Evolutionary conservation across 1,284 basidiomycete species (phyloP).

Genomic region (Marasmius oreades): DNA sequence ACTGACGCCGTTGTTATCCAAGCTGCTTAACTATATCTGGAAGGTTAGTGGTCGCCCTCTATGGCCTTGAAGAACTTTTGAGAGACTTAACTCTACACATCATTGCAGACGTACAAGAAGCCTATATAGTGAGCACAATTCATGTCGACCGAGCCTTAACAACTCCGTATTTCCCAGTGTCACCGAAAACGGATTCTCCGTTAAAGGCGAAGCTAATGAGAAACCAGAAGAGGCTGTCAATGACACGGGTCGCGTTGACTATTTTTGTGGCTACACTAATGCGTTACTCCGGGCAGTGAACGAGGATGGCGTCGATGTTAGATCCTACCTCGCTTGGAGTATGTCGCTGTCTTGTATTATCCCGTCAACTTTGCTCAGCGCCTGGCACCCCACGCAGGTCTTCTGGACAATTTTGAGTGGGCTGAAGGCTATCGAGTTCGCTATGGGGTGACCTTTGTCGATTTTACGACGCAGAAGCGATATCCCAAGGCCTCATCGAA

Average conservation of each 20-base stretch:
- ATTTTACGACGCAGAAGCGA: constrained; percentile 68
- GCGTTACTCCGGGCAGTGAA: constrained; percentile 55
- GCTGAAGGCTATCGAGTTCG: constrained; percentile 62
- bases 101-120: constrained; percentile 50
- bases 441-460: constrained; percentile 64
- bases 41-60: constrained; percentile 17
- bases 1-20: constrained; percentile 26
- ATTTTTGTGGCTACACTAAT: constrained; percentile 62
- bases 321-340: constrained; percentile 75
- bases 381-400: constrained; percentile 31
- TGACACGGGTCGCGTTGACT: constrained; percentile 64
- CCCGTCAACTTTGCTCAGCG: not conserved
- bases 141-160: not conserved
- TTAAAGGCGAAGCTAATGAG: constrained; percentile 60
- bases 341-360: constrained; percentile 17
- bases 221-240: constrained; percentile 53
- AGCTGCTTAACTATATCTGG: constrained; percentile 70
- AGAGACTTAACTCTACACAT: not conserved
- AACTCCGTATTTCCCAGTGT: constrained; percentile 34
- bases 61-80: not conserved
- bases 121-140: constrained; percentile 52
- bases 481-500: constrained; percentile 65
- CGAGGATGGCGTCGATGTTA: constrained; percentile 64
- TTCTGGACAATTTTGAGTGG: constrained; percentile 79
- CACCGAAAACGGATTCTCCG: constrained; percentile 73